Base-by-base conservation (phyloP, 352 stramenopile genomes). In the Lagenidium giganteum region DNA sequence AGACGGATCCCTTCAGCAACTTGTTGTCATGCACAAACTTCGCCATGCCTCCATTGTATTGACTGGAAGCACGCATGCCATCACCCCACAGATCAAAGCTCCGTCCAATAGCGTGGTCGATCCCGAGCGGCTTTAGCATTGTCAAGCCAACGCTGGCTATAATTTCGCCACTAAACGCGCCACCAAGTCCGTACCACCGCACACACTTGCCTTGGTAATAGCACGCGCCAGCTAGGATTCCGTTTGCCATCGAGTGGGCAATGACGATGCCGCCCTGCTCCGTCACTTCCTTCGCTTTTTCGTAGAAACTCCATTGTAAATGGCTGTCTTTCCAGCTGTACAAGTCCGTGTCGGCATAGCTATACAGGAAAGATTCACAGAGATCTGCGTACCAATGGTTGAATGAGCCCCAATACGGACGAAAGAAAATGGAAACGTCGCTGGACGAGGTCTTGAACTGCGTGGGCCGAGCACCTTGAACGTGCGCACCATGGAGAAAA, bases 1-100 rank as follows among this genome's bases (percentile, higher is more conserved):
- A 42, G 14, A 42, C 35, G 6, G 35, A 42, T n/a, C 35, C 35
- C 22, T 42, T 42, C n/a, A 42, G 35, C 35, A 42, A 9, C n/a
- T 20, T 20, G n/a, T 42, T 42, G 35, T 20, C 24, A 20, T 42
- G 17, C 18, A 42, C 36, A 13, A 42, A 1, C 36, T 29, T 25
- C 14, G 36, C 20, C 36, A 42, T 42, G 20, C 23, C 23, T 17
- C 16, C 26, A n/a, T 27, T 42, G 35, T 42, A 20, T 14, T 20
- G 36, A 7, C 23, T 7, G 36, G 14, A 8, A 42, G 22, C 17
- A 30, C 36, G 7, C 16, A 27, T n/a, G 20, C 14, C n/a, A 42
- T 42, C n/a, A n/a, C n/a, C n/a, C n/a, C n/a, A n/a, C n/a, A n/a
- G n/a, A n/a, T n/a, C n/a, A n/a, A n/a, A n/a, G n/a, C n/a, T n/a